Percentiles rank a stretch among this genome's conserved stretches.
Evolutionary conservation across 2,329 filamentous ascomycete genomes (phyloP).

Genomic region (Aureobasidium sp.): DNA sequence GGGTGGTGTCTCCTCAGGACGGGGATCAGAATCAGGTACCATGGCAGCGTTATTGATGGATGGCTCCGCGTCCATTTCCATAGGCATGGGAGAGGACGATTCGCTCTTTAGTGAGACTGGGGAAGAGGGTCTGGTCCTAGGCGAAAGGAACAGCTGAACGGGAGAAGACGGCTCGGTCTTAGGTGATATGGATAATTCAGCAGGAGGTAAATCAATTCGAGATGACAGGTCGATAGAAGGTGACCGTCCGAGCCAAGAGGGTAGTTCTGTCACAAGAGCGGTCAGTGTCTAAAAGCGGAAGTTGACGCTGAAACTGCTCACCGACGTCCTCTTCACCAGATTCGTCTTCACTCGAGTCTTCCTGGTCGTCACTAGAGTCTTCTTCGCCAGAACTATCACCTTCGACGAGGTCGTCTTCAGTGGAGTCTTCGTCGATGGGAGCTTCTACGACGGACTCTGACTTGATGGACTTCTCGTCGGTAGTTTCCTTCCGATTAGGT

Average conservation of each 20-base stretch:
- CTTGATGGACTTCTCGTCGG: not conserved
- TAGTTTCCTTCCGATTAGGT: too few species aligned
- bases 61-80: not conserved
- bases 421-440: not conserved
- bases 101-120: not conserved
- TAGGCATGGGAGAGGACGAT: too few species aligned
- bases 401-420: not conserved
- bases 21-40: not conserved
- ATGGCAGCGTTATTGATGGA: not conserved
- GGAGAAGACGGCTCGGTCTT: not conserved
- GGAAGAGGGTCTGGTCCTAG: too few species aligned
- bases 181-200: not conserved
- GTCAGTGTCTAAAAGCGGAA: not conserved
- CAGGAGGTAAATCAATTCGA: too few species aligned
- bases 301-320: not conserved
- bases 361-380: not conserved
- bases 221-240: not conserved
- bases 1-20: not conserved
- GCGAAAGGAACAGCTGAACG: too few species aligned
- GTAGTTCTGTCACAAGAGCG: not conserved
- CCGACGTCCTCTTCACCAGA: not conserved
- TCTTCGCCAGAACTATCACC: not conserved
- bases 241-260: not conserved
- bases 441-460: not conserved
- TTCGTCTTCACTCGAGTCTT: not conserved